Conservation (phyloP, 768 basidiomycete genomes). For the Tricholoma flavovirens region DNA sequence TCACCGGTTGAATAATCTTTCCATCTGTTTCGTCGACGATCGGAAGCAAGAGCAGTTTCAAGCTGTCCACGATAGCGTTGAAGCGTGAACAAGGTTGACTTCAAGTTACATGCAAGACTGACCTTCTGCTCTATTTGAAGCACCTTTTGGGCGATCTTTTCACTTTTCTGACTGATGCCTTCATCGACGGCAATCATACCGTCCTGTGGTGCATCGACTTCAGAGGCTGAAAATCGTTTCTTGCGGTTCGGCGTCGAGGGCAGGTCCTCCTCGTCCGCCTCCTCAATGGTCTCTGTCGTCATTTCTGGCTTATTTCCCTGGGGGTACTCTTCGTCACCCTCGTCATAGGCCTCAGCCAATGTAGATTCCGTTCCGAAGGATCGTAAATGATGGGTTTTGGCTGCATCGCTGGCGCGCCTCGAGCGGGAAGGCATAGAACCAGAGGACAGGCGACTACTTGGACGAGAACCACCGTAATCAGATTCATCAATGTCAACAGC, state of each 20-base stretch:
- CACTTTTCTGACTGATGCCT: conserved; percentile 78
- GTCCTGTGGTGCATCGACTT: conserved; percentile 59
- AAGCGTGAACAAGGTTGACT: neutral
- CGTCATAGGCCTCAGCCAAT: conserved; percentile 61
- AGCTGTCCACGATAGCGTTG: conserved; percentile 38
- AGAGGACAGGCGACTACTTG: conserved; percentile 60
- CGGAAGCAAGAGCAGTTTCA: conserved; percentile 65
- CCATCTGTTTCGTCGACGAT: conserved; percentile 41
- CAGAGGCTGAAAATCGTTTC: conserved; percentile 77
- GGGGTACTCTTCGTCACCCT: conserved; percentile 31
- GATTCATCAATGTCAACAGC: conserved; percentile 75
- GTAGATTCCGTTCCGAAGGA: conserved; percentile 80
- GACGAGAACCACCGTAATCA: conserved; percentile 67
- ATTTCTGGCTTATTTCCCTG: conserved; percentile 33
- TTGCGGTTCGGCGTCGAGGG: conserved; percentile 42
- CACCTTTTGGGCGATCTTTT: conserved; percentile 85
- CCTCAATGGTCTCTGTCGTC: conserved; percentile 49
- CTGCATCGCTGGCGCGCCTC: conserved; percentile 55
- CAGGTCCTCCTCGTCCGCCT: conserved; percentile 50
- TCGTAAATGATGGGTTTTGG: conserved; percentile 49
- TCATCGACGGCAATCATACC: conserved; percentile 85
- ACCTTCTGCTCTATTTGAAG: conserved; percentile 90
- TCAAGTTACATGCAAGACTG: conserved; percentile 14
- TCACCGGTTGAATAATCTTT: conserved; percentile 35
- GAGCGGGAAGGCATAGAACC: conserved; percentile 49